phyloP scores from a whole-genome alignment of 768 basidiomycete species.

The Butyriboletus loyo region DNA sequence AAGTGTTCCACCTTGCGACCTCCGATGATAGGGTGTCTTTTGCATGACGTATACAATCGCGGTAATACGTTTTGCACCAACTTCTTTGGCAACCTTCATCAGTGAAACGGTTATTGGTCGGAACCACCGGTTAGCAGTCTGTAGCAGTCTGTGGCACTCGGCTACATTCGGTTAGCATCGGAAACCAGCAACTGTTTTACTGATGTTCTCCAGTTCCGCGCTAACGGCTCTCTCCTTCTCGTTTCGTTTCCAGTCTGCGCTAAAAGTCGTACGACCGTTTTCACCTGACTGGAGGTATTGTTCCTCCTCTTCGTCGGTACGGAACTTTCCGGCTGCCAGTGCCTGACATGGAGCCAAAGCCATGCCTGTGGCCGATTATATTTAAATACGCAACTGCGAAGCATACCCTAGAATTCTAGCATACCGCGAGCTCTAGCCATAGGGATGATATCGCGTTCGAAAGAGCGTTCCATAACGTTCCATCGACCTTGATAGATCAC shows the following conservation, averaged over 20 bases:
- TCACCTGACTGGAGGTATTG: not conserved
- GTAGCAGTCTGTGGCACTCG: no score
- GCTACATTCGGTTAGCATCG: no score
- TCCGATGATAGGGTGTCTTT: not conserved
- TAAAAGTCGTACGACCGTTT: not conserved
- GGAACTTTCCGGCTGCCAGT: not conserved
- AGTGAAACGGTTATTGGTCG: no score
- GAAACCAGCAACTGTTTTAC: no score
- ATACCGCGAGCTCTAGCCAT: not conserved
- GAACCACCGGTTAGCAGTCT: no score
- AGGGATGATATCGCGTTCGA: slow-evolving; percentile 49
- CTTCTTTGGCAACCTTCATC: not conserved
- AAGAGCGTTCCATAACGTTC: slow-evolving; percentile 42
- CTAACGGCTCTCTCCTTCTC: not conserved
- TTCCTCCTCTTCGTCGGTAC: not conserved
- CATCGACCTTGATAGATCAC: slow-evolving; percentile 49
- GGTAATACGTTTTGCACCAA: not conserved
- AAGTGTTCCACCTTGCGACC: not conserved
- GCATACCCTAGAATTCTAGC: not conserved
- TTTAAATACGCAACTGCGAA: not conserved
- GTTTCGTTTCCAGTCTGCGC: not conserved
- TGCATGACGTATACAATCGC: not conserved
- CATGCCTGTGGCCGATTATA: not conserved
- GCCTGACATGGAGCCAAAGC: not conserved
- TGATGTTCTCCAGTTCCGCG: not conserved